A percentile compares a stretch with the other conserved stretches of the same genome.
Conservation (phyloP, 2,329 filamentous ascomycete species). For the Cladophialophora carrionii region DNA sequence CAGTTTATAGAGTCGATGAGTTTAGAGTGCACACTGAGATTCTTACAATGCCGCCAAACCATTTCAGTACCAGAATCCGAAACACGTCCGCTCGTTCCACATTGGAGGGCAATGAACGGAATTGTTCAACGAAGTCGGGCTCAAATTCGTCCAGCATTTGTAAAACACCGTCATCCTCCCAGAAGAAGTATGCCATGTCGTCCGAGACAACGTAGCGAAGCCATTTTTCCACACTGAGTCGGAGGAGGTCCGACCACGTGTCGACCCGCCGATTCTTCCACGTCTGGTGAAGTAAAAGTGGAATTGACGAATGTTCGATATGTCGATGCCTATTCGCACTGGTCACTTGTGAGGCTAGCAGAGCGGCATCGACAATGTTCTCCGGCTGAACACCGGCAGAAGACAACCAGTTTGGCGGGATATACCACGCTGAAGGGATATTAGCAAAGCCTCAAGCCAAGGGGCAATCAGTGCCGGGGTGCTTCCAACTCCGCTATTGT, state of each 20-base stretch:
- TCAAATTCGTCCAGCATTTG: constrained; percentile 40
- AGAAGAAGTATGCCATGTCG: constrained; percentile 44
- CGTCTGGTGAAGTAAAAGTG: constrained; percentile 43
- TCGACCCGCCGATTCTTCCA: constrained; percentile 41
- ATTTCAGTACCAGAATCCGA: constrained; percentile 42
- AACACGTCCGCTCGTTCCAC: constrained; percentile 44
- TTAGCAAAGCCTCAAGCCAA: constrained; percentile 4
- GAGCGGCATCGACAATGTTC: constrained; percentile 41
- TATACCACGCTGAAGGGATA: constrained; percentile 26
- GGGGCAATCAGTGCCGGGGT: not conserved
- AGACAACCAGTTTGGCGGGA: constrained; percentile 28
- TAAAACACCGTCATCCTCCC: constrained; percentile 42
- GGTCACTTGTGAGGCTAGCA: constrained; percentile 36
- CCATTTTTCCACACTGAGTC: constrained; percentile 41
- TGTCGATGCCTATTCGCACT: constrained; percentile 24
- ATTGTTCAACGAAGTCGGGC: constrained; percentile 37
- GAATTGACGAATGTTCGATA: constrained; percentile 40
- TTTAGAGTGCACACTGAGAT: not conserved
- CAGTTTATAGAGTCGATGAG: not conserved
- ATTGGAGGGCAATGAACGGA: constrained; percentile 37
- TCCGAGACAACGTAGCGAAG: constrained; percentile 35
- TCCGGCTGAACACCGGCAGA: constrained; percentile 26
- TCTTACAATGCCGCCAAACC: constrained; percentile 34
- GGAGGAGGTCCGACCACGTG: constrained; percentile 39
- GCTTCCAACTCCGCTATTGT: not conserved